Conservation (phyloP, 2,329 filamentous ascomycete species). For the Nectriaceae sp. region DNA sequence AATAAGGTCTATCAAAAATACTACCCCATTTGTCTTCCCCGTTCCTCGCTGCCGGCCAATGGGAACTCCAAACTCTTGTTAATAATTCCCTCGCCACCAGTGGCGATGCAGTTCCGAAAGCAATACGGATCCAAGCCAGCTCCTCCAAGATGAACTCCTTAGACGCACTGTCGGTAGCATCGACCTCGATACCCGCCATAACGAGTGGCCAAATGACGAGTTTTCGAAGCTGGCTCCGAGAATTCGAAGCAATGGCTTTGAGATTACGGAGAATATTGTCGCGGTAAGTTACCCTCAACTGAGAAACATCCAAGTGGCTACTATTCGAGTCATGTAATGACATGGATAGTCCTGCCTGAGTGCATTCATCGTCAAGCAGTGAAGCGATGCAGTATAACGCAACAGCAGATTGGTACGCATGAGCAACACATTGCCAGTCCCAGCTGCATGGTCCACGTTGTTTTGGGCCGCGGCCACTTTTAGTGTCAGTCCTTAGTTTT, state of each 20-base stretch:
- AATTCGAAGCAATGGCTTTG: slow-evolving; percentile 3
- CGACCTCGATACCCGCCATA: slow-evolving; percentile 24
- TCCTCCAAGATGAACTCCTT: slow-evolving; percentile 15
- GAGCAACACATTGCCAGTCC: too few species aligned
- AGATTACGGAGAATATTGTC: slow-evolving; percentile 11
- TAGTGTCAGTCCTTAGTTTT: too few species aligned
- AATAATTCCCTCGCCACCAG: slow-evolving; percentile 19
- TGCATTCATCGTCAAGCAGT: too few species aligned
- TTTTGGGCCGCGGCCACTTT: too few species aligned
- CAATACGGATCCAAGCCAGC: slow-evolving; percentile 17
- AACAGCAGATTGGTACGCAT: too few species aligned
- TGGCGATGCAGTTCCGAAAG: slow-evolving; percentile 20
- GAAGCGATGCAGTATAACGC: too few species aligned
- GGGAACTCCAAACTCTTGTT: slow-evolving; percentile 21
- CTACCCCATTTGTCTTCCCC: too few species aligned
- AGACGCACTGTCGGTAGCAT: slow-evolving; percentile 8
- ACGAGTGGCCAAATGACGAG: slow-evolving; percentile 28
- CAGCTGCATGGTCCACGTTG: too few species aligned
- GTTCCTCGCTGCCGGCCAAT: too few species aligned
- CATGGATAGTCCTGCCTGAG: too few species aligned
- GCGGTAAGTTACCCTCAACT: not conserved
- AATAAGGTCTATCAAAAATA: too few species aligned
- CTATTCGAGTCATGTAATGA: not conserved
- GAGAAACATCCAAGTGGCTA: not conserved
- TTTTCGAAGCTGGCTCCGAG: slow-evolving; percentile 13